phyloP scores from a whole-genome alignment of 768 basidiomycete species.

The Suillus subalutaceus region DNA sequence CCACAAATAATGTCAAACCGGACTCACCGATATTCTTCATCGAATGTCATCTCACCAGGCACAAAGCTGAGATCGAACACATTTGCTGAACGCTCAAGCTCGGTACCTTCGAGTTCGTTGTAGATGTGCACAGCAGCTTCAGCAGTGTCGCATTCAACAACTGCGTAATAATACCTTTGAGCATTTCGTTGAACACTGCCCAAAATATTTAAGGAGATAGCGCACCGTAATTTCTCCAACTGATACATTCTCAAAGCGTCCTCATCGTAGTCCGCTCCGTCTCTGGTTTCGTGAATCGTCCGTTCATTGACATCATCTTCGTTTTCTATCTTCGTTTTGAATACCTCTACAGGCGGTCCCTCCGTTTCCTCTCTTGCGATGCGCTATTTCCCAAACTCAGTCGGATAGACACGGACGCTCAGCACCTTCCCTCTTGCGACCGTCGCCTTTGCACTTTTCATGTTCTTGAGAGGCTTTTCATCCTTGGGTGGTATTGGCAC shows the following conservation, averaged over 20 bases:
- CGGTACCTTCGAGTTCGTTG: slow-evolving; percentile 88
- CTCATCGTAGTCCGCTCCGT: slow-evolving; percentile 82
- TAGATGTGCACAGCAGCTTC: slow-evolving; percentile 80
- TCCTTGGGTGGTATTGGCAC: slow-evolving; percentile 22
- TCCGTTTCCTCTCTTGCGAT: slow-evolving; percentile 87
- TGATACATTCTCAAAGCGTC: slow-evolving; percentile 90
- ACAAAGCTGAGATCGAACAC: slow-evolving; percentile 95
- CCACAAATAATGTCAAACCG: not conserved
- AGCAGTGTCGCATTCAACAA: slow-evolving; percentile 84
- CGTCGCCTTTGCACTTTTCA: slow-evolving; percentile 10
- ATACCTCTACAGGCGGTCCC: slow-evolving; percentile 87
- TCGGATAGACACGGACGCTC: slow-evolving; percentile 87
- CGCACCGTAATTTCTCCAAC: slow-evolving; percentile 86
- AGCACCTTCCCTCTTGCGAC: slow-evolving; percentile 63
- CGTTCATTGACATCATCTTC: slow-evolving; percentile 65
- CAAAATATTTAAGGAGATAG: slow-evolving; percentile 3
- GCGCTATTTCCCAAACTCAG: slow-evolving; percentile 87
- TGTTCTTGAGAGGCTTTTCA: slow-evolving; percentile 18
- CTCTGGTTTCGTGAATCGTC: slow-evolving; percentile 66
- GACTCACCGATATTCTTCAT: slow-evolving; percentile 69
- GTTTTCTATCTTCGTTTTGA: slow-evolving; percentile 50
- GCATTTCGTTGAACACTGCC: slow-evolving; percentile 5
- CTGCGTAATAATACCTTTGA: slow-evolving; percentile 90
- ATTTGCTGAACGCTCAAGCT: slow-evolving; percentile 96
- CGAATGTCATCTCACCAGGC: slow-evolving; percentile 86